These are phyloP conservation scores for Phytophthora cactorum DNA, from an alignment of 352 stramenopile genomes.

Conservation along the genomic window DNA sequence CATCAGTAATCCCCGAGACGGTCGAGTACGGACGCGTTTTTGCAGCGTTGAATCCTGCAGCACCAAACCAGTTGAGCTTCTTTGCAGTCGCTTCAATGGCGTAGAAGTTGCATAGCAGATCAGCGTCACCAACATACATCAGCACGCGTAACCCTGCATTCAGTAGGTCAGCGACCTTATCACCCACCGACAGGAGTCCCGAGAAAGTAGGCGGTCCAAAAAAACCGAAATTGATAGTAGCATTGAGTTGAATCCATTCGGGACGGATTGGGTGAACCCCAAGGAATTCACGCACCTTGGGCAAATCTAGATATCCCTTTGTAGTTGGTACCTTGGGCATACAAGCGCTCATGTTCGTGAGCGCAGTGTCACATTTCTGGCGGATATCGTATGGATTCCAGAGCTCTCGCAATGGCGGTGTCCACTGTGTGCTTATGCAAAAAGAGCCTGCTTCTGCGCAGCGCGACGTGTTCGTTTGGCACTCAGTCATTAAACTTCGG, in stretches of 20 bases:
- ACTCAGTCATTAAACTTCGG: slow-evolving; percentile 24
- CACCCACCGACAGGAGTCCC: slow-evolving; percentile 60
- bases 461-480: slow-evolving; percentile 20
- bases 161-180: slow-evolving; percentile 26
- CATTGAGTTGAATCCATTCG: slow-evolving; percentile 91
- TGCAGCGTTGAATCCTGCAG: slow-evolving; percentile 25
- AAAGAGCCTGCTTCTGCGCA: slow-evolving; percentile 36
- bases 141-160: slow-evolving; percentile 29
- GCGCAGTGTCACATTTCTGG: slow-evolving; percentile 25
- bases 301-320: slow-evolving; percentile 61
- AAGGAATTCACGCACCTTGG: slow-evolving; percentile 37
- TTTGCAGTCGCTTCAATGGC: slow-evolving; percentile 39
- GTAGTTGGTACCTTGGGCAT: slow-evolving; percentile 45
- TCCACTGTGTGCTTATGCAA: slow-evolving; percentile 46
- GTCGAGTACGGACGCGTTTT: slow-evolving; percentile 12
- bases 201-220: slow-evolving; percentile 25
- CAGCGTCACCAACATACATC: slow-evolving; percentile 38
- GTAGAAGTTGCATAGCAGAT: slow-evolving; percentile 49
- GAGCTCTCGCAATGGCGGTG: slow-evolving; percentile 34
- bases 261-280: slow-evolving; percentile 34
- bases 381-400: slow-evolving; percentile 74
- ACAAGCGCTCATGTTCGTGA: slow-evolving; percentile 23
- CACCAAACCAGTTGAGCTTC: slow-evolving; percentile 39
- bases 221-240: slow-evolving; percentile 91
- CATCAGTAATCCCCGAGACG: slow-evolving; percentile 4